Base-by-base conservation (phyloP, 257 asterid species). In the Fraxinus cuspidata region DNA sequence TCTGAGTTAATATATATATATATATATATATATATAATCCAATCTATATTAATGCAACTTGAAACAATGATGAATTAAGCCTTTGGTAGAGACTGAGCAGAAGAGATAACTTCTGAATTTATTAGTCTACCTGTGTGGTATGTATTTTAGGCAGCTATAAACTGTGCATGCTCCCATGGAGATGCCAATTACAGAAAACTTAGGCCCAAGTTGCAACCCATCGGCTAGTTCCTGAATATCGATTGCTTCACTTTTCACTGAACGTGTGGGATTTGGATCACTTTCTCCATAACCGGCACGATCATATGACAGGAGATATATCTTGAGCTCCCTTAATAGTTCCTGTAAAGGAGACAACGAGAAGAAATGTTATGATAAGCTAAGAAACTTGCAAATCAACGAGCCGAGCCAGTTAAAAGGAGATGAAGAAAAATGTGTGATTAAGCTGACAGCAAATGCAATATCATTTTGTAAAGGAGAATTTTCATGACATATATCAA, bases 211-310 rank as follows among this genome's bases (percentile, higher is more conserved):
- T 27, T 87, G 85, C 87, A 91, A 77, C 75, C 83, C 77, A 70
- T 94, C 97, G 29, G 97, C 97, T 25, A 94, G 87, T 82, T 92
- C 97, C 75, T 92, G 89, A 82, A 92, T 86, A 75, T 94, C 97
- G 47, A 83, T 88, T 74, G 97, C 96, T 76, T 94, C 98, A 63
- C 90, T 94, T 82, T 88, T 90, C 66, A 91, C 88, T 16, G 97
- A 80, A 77, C 94, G 90, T 29, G 49, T 77, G 19, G 97, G 97
- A 84, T 92, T 85, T 28, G 98, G 95, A 65, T 91, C 94, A 66
- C 98, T 94, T 77, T 94, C 98, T 34, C 97, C 97, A 65, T 91
- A 92, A 6, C 98, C 97, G 5, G 97, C 95, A 32, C 98, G 93
- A 83, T 94, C 98, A 75, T 82, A 94, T 71, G 89, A 83, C 34